Conservation (phyloP, 148 eudicot species). For the Chenopodium formosanum region DNA sequence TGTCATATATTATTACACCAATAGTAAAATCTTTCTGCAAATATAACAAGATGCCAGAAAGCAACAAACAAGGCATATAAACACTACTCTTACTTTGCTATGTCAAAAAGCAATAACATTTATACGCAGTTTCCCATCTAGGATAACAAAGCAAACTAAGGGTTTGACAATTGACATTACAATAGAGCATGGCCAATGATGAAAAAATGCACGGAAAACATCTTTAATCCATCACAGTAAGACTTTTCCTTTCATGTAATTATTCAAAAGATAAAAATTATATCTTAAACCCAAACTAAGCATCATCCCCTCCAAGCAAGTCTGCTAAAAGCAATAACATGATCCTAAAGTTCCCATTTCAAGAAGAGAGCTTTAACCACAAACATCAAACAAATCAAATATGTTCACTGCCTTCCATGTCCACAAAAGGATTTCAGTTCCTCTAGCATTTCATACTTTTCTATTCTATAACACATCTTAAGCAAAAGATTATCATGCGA, state of each 20-base stretch:
- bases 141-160: background rate
- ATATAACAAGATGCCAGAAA: background rate
- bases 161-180: background rate
- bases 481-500: background rate
- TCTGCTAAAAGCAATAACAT: background rate
- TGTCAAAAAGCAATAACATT: background rate
- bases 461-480: background rate
- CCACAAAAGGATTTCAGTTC: background rate
- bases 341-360: background rate
- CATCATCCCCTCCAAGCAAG: background rate
- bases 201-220: background rate
- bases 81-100: background rate
- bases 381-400: background rate
- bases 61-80: background rate
- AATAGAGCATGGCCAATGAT: background rate
- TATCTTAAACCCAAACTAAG: background rate
- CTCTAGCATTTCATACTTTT: background rate
- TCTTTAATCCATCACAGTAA: background rate
- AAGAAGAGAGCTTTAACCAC: background rate
- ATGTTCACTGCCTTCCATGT: background rate
- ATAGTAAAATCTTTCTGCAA: background rate
- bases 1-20: background rate
- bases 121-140: background rate
- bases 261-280: background rate
- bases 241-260: background rate